Base-by-base conservation (phyloP, 1,139 yeast species). In the Scheffersomyces illinoinensis region DNA sequence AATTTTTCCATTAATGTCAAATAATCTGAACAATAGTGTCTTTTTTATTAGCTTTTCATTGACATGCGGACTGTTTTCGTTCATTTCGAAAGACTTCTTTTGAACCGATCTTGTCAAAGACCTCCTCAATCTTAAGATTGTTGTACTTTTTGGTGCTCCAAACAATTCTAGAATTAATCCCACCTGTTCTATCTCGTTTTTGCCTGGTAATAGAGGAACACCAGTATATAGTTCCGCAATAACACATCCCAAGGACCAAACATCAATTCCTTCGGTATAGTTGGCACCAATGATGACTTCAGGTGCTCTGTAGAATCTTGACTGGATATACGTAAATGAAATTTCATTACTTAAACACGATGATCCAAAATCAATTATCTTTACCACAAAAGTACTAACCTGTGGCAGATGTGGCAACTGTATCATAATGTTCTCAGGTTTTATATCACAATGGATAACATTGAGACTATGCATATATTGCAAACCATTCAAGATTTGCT, bases 221-320 rank as follows among this genome's bases (percentile, higher is more conserved):
- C 75, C 74, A 0, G 67, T 61, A 50, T 60, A 68, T 17, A 71
- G 54, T 54, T 71, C 75, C 0, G 67, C 66, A 12, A 67, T 52
- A 6, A 71, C 71, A 53, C 75, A 71, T 1, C 73, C 75, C n/a
- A 68, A 57, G 1, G 71, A 68, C 75, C 75, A 71, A 5, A 71
- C 59, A 53, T 71, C 75, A n/a, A 71, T 71, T 50, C 85, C 85
- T 39, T 82, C 78, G 58, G 85, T 81, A 71, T 92, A 92, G 46
- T 85, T 81, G 59, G 92, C 87, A 1, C 97, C 97, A n/a, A 91
- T 68, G 50, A 90, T 77, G 4, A 92, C 93, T 70, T 92, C 97
- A 0, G 97, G 93, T 18, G 91, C 89, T 58, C 91, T 71, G 66
- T 87, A 87, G 65, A 82, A 87, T 53, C 91, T 68, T 1, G 91